Conservation (phyloP, 2,329 filamentous ascomycete species). For the Capronia epimyces region DNA sequence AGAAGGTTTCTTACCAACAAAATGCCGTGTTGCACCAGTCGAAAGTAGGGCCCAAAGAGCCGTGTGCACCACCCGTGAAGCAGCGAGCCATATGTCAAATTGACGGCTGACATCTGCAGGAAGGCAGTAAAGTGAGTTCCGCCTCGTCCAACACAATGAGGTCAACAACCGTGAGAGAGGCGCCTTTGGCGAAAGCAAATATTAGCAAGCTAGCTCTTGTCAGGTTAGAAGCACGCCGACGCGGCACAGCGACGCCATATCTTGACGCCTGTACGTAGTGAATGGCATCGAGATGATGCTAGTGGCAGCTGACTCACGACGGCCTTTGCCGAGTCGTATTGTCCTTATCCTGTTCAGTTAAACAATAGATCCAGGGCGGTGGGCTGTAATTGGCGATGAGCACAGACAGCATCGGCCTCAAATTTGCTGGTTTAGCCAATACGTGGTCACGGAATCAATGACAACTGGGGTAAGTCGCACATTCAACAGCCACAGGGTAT, state of each 20-base stretch:
- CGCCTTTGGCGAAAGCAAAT: neutral
- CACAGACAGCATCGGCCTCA: neutral
- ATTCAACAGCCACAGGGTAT: neutral
- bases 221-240: too few relatives aligned
- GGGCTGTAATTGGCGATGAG: neutral
- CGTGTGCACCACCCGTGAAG: neutral
- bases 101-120: constrained; percentile 6
- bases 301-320: too few relatives aligned
- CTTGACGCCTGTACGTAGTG: too few relatives aligned
- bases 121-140: neutral
- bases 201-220: too few relatives aligned
- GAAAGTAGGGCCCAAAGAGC: too few relatives aligned
- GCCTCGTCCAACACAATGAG: neutral
- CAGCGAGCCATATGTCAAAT: constrained; percentile 20
- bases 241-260: too few relatives aligned
- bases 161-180: neutral
- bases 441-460: neutral
- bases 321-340: too few relatives aligned
- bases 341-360: too few relatives aligned
- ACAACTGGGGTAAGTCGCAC: neutral
- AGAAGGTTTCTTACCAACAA: too few relatives aligned
- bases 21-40: too few relatives aligned
- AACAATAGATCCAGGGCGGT: too few relatives aligned
- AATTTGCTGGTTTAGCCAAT: constrained; percentile 8
- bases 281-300: too few relatives aligned